These are phyloP conservation scores for Suillus americanus DNA, from an alignment of 768 basidiomycete species.

Conservation along the genomic window DNA sequence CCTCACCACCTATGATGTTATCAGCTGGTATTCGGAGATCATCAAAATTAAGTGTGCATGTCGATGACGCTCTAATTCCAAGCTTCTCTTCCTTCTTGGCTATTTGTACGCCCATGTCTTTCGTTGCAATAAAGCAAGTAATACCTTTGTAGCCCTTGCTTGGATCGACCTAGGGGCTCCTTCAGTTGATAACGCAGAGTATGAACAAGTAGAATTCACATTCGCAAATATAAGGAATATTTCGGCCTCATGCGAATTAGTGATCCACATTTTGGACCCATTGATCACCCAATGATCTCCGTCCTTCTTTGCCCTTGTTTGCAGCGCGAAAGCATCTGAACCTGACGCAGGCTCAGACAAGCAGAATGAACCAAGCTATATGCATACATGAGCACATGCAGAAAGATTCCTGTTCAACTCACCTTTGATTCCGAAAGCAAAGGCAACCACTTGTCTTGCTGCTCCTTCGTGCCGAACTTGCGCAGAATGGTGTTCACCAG, in stretches of 20 bases:
- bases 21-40: conserved; percentile 82
- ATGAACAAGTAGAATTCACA: conserved; percentile 36
- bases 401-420: background rate
- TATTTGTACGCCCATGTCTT: conserved; percentile 95
- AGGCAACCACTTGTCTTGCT: conserved; percentile 89
- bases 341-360: conserved; percentile 91
- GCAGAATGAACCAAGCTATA: conserved; percentile 92
- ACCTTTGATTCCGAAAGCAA: conserved; percentile 79
- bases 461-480: conserved; percentile 78
- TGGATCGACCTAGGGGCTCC: conserved; percentile 60
- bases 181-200: background rate
- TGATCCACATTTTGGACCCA: conserved; percentile 99
- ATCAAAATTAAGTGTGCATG: conserved; percentile 93
- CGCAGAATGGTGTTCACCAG: conserved; percentile 94
- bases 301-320: conserved; percentile 87
- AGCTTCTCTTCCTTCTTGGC: conserved; percentile 99
- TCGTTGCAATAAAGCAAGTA: conserved; percentile 94
- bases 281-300: conserved; percentile 86
- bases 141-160: conserved; percentile 98
- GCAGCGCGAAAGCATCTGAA: conserved; percentile 95
- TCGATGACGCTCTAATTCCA: conserved; percentile 94
- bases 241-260: conserved; percentile 90
- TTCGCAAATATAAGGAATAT: conserved; percentile 95
- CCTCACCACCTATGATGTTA: conserved; percentile 90
- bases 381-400: conserved; percentile 1